Conservation (phyloP, 2,329 filamentous ascomycete genomes). For the Ascochyta lentis region DNA sequence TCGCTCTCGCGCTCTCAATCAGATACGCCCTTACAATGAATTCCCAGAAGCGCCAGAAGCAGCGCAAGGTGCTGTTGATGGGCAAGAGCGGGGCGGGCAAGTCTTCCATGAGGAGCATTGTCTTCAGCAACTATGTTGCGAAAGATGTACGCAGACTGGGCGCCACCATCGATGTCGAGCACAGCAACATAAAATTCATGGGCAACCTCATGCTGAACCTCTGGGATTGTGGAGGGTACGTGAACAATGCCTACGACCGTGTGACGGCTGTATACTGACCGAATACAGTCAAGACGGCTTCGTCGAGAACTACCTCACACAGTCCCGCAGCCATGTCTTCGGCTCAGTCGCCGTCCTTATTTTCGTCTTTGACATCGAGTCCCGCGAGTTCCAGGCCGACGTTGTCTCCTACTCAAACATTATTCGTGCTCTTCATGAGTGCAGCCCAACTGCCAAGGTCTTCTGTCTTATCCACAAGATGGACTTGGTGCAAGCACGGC, state of each 20-base stretch:
- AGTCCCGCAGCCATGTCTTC: conserved; percentile 96
- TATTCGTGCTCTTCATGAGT: conserved; percentile 86
- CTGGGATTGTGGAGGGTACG: conserved; percentile 94
- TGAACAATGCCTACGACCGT: neutral
- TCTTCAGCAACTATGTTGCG: conserved; percentile 98
- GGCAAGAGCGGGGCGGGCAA: conserved; percentile 97
- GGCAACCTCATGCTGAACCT: conserved; percentile 96
- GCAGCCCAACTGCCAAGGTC: conserved; percentile 79
- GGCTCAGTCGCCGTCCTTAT: conserved; percentile 95
- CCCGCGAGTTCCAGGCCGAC: conserved; percentile 90
- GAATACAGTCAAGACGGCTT: conserved; percentile 85
- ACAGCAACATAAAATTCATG: conserved; percentile 98
- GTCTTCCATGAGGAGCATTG: conserved; percentile 97
- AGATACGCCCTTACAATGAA: conserved; percentile 39
- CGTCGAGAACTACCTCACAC: conserved; percentile 96
- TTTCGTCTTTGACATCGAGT: conserved; percentile 99
- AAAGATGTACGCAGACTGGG: conserved; percentile 92
- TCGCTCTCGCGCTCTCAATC: neutral
- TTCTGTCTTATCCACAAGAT: conserved; percentile 99
- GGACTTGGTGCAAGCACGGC: conserved; percentile 85
- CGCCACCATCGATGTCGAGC: conserved; percentile 97
- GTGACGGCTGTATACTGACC: conserved; percentile 14
- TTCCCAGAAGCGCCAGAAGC: conserved; percentile 57
- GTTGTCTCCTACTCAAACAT: conserved; percentile 91
- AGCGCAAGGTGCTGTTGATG: conserved; percentile 65